Percentiles rank a stretch among this genome's conserved stretches.
Evolutionary conservation across 1,284 basidiomycete genomes (phyloP).

Genomic region (Fomitopsis palustris): DNA sequence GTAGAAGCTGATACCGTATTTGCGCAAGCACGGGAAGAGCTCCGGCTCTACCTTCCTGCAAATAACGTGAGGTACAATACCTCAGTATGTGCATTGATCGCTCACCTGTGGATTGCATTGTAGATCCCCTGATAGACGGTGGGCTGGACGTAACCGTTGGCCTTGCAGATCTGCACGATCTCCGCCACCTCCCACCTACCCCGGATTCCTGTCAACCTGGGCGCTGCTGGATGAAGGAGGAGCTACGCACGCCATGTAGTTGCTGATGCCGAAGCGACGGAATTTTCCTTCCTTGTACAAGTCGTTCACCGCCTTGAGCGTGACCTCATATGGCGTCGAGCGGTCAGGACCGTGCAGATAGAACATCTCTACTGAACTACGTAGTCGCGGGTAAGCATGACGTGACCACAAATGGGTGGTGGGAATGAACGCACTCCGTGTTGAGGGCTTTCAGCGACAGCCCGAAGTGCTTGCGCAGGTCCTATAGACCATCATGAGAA

Average conservation of each 20-base stretch:
- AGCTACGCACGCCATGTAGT: conserved; percentile 38
- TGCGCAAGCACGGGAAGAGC: conserved; percentile 58
- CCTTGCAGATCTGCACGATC: conserved; percentile 51
- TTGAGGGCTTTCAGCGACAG: conserved; percentile 43
- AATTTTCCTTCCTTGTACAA: conserved; percentile 45
- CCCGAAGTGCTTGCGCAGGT: conserved; percentile 41
- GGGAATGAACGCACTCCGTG: conserved; percentile 36
- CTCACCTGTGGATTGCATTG: conserved; percentile 45
- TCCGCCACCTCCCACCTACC: conserved; percentile 60
- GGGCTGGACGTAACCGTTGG: conserved; percentile 57
- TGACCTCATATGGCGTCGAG: conserved; percentile 42
- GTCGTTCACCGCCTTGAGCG: conserved; percentile 45
- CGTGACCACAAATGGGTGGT: too few relatives aligned
- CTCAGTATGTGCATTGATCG: neutral
- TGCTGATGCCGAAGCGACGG: conserved; percentile 48
- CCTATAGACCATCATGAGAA: conserved; percentile 11
- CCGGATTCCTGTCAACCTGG: neutral
- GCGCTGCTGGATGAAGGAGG: neutral
- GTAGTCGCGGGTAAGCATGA: neutral
- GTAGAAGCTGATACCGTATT: conserved; percentile 60
- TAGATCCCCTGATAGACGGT: conserved; percentile 69
- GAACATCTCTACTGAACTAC: conserved; percentile 40
- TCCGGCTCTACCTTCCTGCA: conserved; percentile 48
- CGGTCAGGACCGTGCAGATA: conserved; percentile 57
- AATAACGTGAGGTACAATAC: neutral